Evolutionary conservation across 352 stramenopile genomes (phyloP).

Genomic region (Pythium grandisporangium): DNA sequence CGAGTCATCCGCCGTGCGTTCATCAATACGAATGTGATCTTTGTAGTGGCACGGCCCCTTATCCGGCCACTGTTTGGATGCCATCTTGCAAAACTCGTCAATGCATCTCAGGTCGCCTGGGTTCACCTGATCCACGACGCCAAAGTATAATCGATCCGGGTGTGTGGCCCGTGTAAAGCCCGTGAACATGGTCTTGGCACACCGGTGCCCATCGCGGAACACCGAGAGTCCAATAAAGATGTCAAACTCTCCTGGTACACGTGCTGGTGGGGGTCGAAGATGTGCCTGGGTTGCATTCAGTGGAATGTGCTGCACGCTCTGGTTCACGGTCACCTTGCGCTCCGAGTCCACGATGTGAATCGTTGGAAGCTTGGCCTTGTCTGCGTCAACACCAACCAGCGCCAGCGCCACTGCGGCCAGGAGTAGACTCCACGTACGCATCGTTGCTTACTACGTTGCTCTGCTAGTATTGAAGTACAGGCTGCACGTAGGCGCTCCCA

Average conservation of each 20-base stretch:
- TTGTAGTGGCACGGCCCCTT: slow-evolving; percentile 57
- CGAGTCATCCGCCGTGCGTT: slow-evolving; percentile 61
- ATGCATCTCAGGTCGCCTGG: slow-evolving; percentile 55
- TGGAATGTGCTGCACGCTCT: slow-evolving; percentile 69
- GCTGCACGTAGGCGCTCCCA: too few relatives aligned
- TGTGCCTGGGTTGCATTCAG: slow-evolving; percentile 18
- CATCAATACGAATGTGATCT: slow-evolving; percentile 60
- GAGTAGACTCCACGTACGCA: slow-evolving; percentile 4
- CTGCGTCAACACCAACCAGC: not conserved
- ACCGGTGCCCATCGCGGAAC: slow-evolving; percentile 71
- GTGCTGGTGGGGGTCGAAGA: slow-evolving; percentile 47
- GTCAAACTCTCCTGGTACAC: slow-evolving; percentile 40
- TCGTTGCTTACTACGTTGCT: too few relatives aligned
- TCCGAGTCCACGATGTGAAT: slow-evolving; percentile 33
- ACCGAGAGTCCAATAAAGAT: slow-evolving; percentile 66
- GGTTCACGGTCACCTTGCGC: slow-evolving; percentile 35
- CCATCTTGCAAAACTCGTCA: slow-evolving; percentile 74
- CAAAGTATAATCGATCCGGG: slow-evolving; percentile 64
- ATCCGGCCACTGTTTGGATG: slow-evolving; percentile 50
- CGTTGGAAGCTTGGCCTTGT: slow-evolving; percentile 4
- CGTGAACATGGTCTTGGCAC: slow-evolving; percentile 58
- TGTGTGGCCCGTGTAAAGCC: slow-evolving; percentile 51
- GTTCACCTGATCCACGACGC: slow-evolving; percentile 80
- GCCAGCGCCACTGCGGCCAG: slow-evolving; percentile 1
- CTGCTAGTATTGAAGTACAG: too few relatives aligned